Base-by-base conservation (phyloP, 371 early-diverging fungal genomes). In the Zancudomyces culisetae region DNA sequence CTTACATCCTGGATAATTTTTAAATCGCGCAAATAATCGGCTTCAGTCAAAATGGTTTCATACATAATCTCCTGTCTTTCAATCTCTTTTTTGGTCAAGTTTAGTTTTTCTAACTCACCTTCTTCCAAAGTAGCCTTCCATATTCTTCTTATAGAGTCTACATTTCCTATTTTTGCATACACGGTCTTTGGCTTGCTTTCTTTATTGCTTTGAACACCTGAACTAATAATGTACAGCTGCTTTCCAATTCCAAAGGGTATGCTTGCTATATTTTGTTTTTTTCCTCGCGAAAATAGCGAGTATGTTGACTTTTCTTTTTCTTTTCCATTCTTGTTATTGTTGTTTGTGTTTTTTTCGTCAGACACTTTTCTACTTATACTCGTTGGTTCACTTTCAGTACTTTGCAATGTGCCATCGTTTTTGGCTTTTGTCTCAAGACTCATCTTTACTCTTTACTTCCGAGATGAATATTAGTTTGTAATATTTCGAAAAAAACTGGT, bases 51-150 rank as follows among this genome's bases (percentile, higher is more conserved):
- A 27, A 94, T 83, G 22, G 90, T 58, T 60, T 94, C 95, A 64
- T 81, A 88, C 43, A 94, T 93, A 26, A 82, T 82, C 57, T 94
- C 90, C 56, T 94, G 95, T 2, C 93, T 76, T 57, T 80, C 80
- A 54, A 78, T 76, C 56, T 92, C 93, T 19, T 69, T 63, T 22
- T 73, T 64, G 10, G 88, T 71, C 0, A 84, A 74, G 6, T 49
- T 47, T 56, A 60, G 60, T 56, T 59, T 60, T 26, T 52, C 66
- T 19, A 66, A 62, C 27, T 66, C 66, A 42, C 43, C 55, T 29
- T 61, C 67, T 27, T 64, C 59, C 46, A 66, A 68, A 21, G 67
- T 59, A 46, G 64, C 68, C 23, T 54, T 61, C 66, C 69, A 68
- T 23, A 29, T 48, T 24, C 10, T 29, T 48, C 48, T 48, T 10